Evolutionary conservation across 2,329 filamentous ascomycete species (phyloP).

Genomic region (Myrmaecium sp.): DNA sequence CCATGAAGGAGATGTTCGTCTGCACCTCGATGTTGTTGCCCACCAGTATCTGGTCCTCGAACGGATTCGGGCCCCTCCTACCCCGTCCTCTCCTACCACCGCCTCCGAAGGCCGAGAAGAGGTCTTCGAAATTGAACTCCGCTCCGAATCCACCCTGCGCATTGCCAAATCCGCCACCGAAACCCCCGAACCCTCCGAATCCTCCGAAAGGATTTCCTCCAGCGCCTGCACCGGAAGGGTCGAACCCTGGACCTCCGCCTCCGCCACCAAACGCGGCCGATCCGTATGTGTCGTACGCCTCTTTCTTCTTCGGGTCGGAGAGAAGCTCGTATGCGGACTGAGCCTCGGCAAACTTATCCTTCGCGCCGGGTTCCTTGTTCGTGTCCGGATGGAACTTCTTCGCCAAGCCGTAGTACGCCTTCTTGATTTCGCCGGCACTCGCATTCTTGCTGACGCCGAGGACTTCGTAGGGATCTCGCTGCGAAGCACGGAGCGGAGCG

Average conservation of each 20-base stretch:
- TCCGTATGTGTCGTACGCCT: constrained; percentile 83
- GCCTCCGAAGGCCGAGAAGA: constrained; percentile 74
- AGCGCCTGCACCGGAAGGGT: constrained; percentile 47
- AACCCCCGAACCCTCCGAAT: constrained; percentile 34
- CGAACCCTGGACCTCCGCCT: constrained; percentile 44
- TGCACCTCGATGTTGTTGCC: constrained; percentile 94
- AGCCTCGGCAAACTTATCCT: constrained; percentile 86
- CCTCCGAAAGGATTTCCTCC: constrained; percentile 51
- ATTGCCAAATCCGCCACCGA: constrained; percentile 36
- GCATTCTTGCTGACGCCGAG: constrained; percentile 73
- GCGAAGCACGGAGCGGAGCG: constrained; percentile 40
- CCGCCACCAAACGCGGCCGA: constrained; percentile 53
- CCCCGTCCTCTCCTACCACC: constrained; percentile 34
- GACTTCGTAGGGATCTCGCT: constrained; percentile 69
- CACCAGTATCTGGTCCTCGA: constrained; percentile 68
- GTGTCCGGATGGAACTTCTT: constrained; percentile 98
- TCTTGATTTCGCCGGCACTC: constrained; percentile 82
- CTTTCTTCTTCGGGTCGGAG: constrained; percentile 81
- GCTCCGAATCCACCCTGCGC: constrained; percentile 47
- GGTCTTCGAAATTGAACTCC: constrained; percentile 89
- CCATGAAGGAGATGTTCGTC: constrained; percentile 84
- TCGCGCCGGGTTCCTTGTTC: constrained; percentile 85
- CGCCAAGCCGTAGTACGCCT: constrained; percentile 91
- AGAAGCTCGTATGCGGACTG: constrained; percentile 89
- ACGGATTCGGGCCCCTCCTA: constrained; percentile 44